These are phyloP conservation scores for Plasmodium gallinaceum DNA, from an alignment of 169 alveolate species.

Conservation along the genomic window DNA sequence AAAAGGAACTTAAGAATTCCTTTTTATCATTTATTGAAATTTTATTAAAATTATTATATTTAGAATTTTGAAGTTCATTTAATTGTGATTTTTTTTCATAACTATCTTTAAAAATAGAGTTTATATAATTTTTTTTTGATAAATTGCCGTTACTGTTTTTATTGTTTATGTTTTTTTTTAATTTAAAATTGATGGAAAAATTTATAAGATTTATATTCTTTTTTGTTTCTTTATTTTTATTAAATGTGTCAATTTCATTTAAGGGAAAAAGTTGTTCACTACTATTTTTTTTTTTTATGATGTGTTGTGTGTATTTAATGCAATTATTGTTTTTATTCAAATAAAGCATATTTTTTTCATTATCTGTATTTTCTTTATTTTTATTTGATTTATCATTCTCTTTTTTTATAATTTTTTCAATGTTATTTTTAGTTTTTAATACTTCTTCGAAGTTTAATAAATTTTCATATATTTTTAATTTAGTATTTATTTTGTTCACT, in stretches of 20 bases:
- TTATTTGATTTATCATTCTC: not conserved
- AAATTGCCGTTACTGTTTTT: slow-evolving; percentile 7
- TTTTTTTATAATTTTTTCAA: not conserved
- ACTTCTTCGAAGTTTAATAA: slow-evolving; percentile 35
- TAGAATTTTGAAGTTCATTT: slow-evolving; percentile 7
- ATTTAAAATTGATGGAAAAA: slow-evolving; percentile 47
- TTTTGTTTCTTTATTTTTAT: slow-evolving; percentile 1
- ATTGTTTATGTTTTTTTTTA: slow-evolving; percentile 27
- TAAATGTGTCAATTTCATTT: not conserved
- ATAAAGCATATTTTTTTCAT: slow-evolving; percentile 4
- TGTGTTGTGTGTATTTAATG: slow-evolving; percentile 13
- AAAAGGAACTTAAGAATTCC: slow-evolving; percentile 23
- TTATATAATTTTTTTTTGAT: not conserved
- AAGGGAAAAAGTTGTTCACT: not conserved
- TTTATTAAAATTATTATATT: slow-evolving; percentile 6
- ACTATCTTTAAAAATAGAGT: not conserved
- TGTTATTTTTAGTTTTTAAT: slow-evolving; percentile 15
- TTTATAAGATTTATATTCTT: slow-evolving; percentile 14
- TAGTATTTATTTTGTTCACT: slow-evolving; percentile 3
- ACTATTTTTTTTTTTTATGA: not conserved
- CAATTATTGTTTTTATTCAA: not conserved
- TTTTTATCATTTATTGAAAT: slow-evolving; percentile 11
- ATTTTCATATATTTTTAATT: slow-evolving; percentile 56
- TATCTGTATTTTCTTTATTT: not conserved
- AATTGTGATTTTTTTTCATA: not conserved